phyloP scores from a whole-genome alignment of 352 stramenopile species.

The Pythium dissotocum region DNA sequence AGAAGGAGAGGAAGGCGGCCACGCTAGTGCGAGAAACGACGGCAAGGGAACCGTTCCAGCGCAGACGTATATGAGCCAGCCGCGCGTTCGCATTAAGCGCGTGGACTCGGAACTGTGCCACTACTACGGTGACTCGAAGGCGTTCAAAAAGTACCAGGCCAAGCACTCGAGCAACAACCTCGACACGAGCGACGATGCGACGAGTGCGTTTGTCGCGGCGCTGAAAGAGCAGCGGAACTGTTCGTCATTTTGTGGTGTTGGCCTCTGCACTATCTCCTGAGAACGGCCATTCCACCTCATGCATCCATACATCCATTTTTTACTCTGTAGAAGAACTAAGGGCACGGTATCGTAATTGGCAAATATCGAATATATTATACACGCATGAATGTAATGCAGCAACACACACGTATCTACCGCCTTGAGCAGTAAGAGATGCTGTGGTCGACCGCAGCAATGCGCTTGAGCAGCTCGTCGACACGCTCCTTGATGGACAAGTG shows the following conservation, averaged over 20 bases:
- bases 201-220: conserved; percentile 20
- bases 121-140: conserved; percentile 74
- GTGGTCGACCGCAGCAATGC: conserved; percentile 46
- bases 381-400: not conserved
- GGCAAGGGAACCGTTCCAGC: conserved; percentile 64
- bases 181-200: conserved; percentile 18
- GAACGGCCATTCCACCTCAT: not conserved
- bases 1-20: conserved; percentile 1
- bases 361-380: conserved; percentile 8
- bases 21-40: conserved; percentile 35
- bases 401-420: not conserved
- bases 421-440: conserved; percentile 29
- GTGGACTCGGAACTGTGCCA: conserved; percentile 71
- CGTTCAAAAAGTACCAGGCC: conserved; percentile 63
- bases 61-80: conserved; percentile 72
- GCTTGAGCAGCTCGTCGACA: conserved; percentile 34
- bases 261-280: conserved; percentile 26
- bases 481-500: conserved; percentile 47
- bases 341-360: not conserved
- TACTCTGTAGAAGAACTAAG: conserved; percentile 5
- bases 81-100: conserved; percentile 48
- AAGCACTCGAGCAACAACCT: conserved; percentile 41
- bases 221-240: conserved; percentile 31
- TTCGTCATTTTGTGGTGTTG: conserved; percentile 27
- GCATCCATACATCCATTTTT: not conserved